Base-by-base conservation (phyloP, 148 eudicot genomes). In the Nepenthes gracilis region DNA sequence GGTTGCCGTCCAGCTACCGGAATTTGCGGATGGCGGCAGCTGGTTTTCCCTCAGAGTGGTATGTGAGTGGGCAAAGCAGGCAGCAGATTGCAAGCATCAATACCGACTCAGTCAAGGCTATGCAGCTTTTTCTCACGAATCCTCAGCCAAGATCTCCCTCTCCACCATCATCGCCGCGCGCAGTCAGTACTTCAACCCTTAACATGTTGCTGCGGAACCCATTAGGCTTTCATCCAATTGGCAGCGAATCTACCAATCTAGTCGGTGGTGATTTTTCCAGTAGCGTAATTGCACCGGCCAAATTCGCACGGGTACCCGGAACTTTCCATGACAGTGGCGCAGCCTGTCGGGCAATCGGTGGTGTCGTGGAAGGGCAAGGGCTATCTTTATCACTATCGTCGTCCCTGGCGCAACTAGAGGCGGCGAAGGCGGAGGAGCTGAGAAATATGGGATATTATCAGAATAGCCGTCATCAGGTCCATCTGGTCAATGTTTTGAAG, bases 91-190 rank as follows among this genome's bases (percentile, higher is more conserved):
- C 53, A 12, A 11, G 3, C 6, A 49, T 49, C 6, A 40, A 40
- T 40, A 37, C 55, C 47, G 53, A 33, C 7, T 32, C 83, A 32
- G 83, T 84, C 2, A 82, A 86, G 4, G 84, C 88, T 83, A 92
- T 92, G 97, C 97, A 92, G 65, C 87, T 85, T 59, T 92, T 92
- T 47, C 58, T 85, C 14, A 80, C 85, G 58, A 83, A 88, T 68
- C 96, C 92, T n/a, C 77, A 36, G 5, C 72, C 62, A 2, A 63
- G 78, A 33, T 75, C 78, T 0, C 75, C 75, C 1, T 70, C 79
- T 1, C 75, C 77, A 1, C 67, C 66, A 6, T 45, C 61, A 36
- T 23, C 23, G 23, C 61, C 43, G 36, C 43, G 64, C 0, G 33
- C 64, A 1, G 55, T 66, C 43, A 1, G 74, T 51, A 36, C 66